Conservation (phyloP, 345 rosid genomes). For the Salix brachista region DNA sequence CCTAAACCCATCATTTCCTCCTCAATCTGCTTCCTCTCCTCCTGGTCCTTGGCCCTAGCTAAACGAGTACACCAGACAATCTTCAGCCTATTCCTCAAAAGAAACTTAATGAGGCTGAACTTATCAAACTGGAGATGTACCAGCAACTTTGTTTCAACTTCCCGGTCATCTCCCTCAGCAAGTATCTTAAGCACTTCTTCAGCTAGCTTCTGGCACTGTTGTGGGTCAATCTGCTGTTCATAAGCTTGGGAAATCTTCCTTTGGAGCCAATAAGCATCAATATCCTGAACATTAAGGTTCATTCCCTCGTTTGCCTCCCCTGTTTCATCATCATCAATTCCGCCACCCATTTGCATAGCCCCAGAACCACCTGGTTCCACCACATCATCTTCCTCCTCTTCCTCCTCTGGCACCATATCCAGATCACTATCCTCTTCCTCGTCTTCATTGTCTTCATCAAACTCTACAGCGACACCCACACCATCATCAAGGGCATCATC, state of each 20-base stretch:
- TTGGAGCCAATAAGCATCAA: constrained; percentile 98
- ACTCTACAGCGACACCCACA: constrained; percentile 87
- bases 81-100: constrained; percentile 67
- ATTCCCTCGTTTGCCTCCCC: constrained; percentile 64
- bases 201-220: constrained; percentile 78
- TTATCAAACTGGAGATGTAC: constrained; percentile 55
- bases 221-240: constrained; percentile 87
- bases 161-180: constrained; percentile 79
- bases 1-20: constrained; percentile 75
- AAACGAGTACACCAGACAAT: constrained; percentile 93
- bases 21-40: constrained; percentile 72
- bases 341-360: constrained; percentile 85
- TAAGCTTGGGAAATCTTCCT: constrained; percentile 85
- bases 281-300: constrained; percentile 78
- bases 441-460: constrained; percentile 76
- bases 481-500: constrained; percentile 83
- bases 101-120: constrained; percentile 72
- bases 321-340: constrained; percentile 65
- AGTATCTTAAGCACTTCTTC: constrained; percentile 91
- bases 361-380: constrained; percentile 50
- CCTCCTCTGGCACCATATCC: constrained; percentile 80
- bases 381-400: constrained; percentile 67
- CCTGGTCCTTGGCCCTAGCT: constrained; percentile 87
- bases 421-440: constrained; percentile 89
- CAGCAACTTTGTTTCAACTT: constrained; percentile 67